A percentile compares a stretch with the other conserved stretches of the same genome.
Evolutionary conservation across 805 yeast genomes (phyloP).

Genomic region (Zygotorulaspora chibaensis): DNA sequence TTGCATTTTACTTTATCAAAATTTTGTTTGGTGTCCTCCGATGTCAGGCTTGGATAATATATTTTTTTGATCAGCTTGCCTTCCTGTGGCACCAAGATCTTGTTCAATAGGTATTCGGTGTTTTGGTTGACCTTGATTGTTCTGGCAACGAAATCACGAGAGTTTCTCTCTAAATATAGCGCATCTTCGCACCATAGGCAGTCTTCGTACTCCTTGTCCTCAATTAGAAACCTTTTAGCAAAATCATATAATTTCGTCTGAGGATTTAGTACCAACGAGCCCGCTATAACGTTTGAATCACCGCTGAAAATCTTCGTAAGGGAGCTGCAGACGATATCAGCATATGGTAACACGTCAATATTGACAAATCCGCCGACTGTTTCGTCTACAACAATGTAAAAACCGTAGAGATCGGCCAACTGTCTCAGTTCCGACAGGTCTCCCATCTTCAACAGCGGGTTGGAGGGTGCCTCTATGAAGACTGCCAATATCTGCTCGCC

Average conservation of each 20-base stretch:
- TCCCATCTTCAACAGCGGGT: slow-evolving; percentile 87
- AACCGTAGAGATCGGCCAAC: slow-evolving; percentile 64
- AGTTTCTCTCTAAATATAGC: slow-evolving; percentile 83
- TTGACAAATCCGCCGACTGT: slow-evolving; percentile 90
- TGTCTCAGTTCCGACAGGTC: slow-evolving; percentile 59
- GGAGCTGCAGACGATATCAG: slow-evolving; percentile 85
- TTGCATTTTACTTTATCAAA: slow-evolving; percentile 65
- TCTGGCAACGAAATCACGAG: slow-evolving; percentile 77
- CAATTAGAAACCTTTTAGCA: slow-evolving; percentile 37
- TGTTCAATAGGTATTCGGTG: slow-evolving; percentile 47
- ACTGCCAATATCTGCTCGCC: slow-evolving; percentile 71
- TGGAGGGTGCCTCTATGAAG: slow-evolving; percentile 92
- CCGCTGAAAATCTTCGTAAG: slow-evolving; percentile 91
- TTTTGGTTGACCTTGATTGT: slow-evolving; percentile 50
- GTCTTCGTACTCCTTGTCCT: slow-evolving; percentile 61
- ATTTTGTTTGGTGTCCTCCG: slow-evolving; percentile 48
- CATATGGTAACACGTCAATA: slow-evolving; percentile 70
- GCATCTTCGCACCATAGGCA: slow-evolving; percentile 92
- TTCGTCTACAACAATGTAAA: slow-evolving; percentile 85
- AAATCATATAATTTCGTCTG: slow-evolving; percentile 45
- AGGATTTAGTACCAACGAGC: slow-evolving; percentile 77
- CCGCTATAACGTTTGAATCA: slow-evolving; percentile 94
- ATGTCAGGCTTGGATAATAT: slow-evolving; percentile 60
- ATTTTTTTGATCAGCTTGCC: slow-evolving; percentile 52
- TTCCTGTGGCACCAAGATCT: slow-evolving; percentile 44